Evolutionary conservation across 331 rosid species (phyloP).

Genomic region (Rhamnella rubrinervis): DNA sequence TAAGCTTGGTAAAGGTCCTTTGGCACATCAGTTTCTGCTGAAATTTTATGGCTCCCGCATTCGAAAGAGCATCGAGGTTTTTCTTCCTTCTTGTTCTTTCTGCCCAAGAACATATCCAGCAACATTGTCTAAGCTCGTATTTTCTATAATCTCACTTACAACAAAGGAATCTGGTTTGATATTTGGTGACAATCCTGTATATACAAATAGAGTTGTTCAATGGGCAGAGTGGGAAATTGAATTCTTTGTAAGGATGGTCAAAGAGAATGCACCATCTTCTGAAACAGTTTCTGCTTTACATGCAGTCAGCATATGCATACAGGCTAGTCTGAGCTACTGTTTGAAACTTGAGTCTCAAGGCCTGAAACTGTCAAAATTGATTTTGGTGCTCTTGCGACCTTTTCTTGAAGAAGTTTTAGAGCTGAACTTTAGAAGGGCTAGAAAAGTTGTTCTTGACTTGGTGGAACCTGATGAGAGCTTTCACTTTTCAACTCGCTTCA

Average conservation of each 20-base stretch:
- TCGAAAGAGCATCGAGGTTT: slow-evolving; percentile 62
- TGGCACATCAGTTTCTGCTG: slow-evolving; percentile 70
- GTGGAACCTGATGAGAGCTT: slow-evolving; percentile 60
- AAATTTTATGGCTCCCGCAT: slow-evolving; percentile 63
- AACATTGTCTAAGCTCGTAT: slow-evolving; percentile 72
- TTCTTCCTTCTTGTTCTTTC: slow-evolving; percentile 79
- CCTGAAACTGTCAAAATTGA: slow-evolving; percentile 76
- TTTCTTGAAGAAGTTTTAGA: slow-evolving; percentile 92
- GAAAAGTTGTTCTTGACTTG: slow-evolving; percentile 74
- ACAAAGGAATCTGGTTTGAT: slow-evolving; percentile 70
- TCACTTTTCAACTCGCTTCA: slow-evolving; percentile 59
- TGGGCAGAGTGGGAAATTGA: slow-evolving; percentile 99
- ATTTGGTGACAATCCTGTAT: slow-evolving; percentile 89
- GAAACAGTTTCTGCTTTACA: slow-evolving; percentile 74
- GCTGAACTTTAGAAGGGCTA: slow-evolving; percentile 85
- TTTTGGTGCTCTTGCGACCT: slow-evolving; percentile 82
- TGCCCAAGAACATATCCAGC: slow-evolving; percentile 83
- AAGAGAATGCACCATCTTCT: slow-evolving; percentile 80
- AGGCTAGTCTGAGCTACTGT: slow-evolving; percentile 87
- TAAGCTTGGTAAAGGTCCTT: slow-evolving; percentile 86
- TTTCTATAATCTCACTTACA: slow-evolving; percentile 69
- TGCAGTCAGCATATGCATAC: slow-evolving; percentile 76
- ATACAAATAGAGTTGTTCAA: slow-evolving; percentile 86
- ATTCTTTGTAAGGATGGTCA: slow-evolving; percentile 78
- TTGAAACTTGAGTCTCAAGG: slow-evolving; percentile 77